Percentiles rank a stretch among this genome's conserved stretches.
phyloP scores from a whole-genome alignment of 179 eudicot species.

The Beta macrorhiza region DNA sequence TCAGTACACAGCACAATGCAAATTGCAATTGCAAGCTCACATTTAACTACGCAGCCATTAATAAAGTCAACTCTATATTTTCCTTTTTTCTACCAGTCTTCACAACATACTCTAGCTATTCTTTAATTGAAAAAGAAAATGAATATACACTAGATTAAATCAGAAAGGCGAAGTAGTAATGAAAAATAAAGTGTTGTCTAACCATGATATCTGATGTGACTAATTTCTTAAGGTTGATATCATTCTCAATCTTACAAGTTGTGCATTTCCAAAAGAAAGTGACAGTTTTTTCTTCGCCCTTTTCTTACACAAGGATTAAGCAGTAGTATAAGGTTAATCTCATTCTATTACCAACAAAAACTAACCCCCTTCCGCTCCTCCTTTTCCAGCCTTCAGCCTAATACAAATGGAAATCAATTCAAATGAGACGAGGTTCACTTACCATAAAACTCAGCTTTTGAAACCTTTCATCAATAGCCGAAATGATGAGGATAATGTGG shows the following conservation, averaged over 20 bases:
- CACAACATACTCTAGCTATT: background rate
- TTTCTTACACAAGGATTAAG: background rate
- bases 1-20: background rate
- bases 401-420: slow-evolving; percentile 1
- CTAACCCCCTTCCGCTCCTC: slow-evolving; percentile 1
- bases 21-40: background rate
- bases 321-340: background rate
- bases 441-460: slow-evolving; percentile 83
- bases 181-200: background rate
- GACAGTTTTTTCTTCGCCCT: background rate
- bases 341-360: background rate
- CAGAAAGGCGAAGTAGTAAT: background rate
- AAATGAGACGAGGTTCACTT: slow-evolving; percentile 25
- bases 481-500: slow-evolving; percentile 53
- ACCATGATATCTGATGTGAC: background rate
- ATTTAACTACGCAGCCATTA: slow-evolving; percentile 7
- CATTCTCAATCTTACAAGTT: background rate
- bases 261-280: background rate
- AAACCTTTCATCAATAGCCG: slow-evolving; percentile 80
- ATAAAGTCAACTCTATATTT: background rate
- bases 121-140: background rate
- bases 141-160: background rate
- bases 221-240: background rate
- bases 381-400: background rate
- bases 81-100: background rate